Evolutionary conservation across 2,329 filamentous ascomycete species (phyloP), one percentile per base, ranked within the genome.

Genomic region (Beauveria sp.): DNA sequence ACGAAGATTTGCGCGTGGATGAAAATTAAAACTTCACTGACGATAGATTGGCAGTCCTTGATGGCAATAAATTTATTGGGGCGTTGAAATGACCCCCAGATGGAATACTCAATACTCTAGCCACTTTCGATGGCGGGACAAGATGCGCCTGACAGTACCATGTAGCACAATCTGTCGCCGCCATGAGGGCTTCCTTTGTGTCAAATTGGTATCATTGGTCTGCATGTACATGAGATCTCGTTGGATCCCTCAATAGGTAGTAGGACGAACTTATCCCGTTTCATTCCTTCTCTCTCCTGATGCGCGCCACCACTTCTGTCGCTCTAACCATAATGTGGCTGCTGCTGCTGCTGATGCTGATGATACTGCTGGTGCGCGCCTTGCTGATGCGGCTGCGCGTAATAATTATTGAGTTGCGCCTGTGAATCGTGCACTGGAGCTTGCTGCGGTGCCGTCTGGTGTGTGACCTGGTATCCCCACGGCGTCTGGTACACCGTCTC

Each of bases 401-500:
- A 55, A 16, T 46, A 51, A 16, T 24, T 40, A 24, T 55, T 51
- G 12, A 61, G 52, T 20, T 61, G 34, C 24, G 46, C 44, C 22
- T 56, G 44, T 24, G 46, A 16, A 43, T 41, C 43, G 7, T 47
- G 5, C 3, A 22, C 6, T 22, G 28, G 26, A 9, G 20, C 50
- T 9, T 56, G 53, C 40, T 28, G 44, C 18, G 44, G 26, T 6
- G 22, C 37, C 16, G 43, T 34, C 30, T 55, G 16, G 24, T 52
- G 46, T 1, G 59, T 50, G 40, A 52, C 40, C 10, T 48, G 30
- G 24, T 61, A 57, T 18, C 60, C 60, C 60, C 60, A 61, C 5
- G 60, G 37, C 41, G 60, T 61, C 54, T 58, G 60, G 48, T 53
- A 57, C 22, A 61, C 51, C n/a, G 54, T 57, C 46, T 52, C 54